Evolutionary conservation across 202 grass and related monocot species (phyloP), one percentile per base, ranked within the genome.

Genomic region (Schoenoplectus triqueter): DNA sequence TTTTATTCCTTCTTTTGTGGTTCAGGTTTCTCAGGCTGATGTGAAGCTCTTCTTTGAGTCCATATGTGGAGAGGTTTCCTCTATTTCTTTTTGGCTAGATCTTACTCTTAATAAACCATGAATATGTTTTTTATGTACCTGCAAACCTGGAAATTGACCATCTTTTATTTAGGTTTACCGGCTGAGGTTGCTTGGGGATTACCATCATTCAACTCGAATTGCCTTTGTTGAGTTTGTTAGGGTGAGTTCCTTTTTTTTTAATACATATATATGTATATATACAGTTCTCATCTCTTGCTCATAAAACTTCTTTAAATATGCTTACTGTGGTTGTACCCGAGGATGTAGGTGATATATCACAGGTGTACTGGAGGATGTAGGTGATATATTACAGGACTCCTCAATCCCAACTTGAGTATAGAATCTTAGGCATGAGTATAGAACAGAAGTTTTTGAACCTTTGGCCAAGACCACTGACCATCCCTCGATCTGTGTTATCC

Each of bases 181-280:
- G 71, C 84, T 99, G 84, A 96, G 96, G 85, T 88, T 99, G 86
- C 96, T 99, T 80, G 96, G 96, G 31, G 96, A 99, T 64, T 96
- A 91, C 77, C 93, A 99, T 74, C 96, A 96, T 88, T 94, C 92
- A 69, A 99, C 96, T 50, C 86, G 93, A 82, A 99, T 99, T 42
- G 91, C 96, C 55, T 99, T 99, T 96, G 96, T 99, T 67, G 96
- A 99, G 84, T 99, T 99, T 99, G 90, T 96, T 69, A 94, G 93
- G 92, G 96, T 99, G 86, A 88, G 86, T 81, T 82, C 80, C 80
- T 14, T 42, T 86, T 83, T 82, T 17, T 48, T 86, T 31, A 31
- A 31, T 31, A 31, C 1, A 62, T n/a, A 57, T 31, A 31, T 31
- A 31, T 31, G 31, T 31, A 31, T 31, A 31, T 31, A 31, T 31